Conservation (phyloP, 2,329 filamentous ascomycete species). For the Acrodontium crateriforme region DNA sequence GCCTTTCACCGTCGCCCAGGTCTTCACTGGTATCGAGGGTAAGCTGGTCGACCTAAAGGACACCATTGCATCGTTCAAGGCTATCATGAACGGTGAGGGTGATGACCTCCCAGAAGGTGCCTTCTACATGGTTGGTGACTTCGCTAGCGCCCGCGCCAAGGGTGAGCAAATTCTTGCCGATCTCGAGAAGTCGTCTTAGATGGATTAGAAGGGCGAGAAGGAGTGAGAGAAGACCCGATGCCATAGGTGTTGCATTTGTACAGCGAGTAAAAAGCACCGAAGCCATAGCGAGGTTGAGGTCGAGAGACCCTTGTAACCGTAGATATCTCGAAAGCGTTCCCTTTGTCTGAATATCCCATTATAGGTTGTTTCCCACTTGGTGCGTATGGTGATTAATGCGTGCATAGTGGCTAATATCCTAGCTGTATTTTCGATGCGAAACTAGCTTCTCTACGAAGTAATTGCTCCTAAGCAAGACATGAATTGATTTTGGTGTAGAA, state of each 20-base stretch:
- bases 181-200: slow-evolving; percentile 46
- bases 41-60: slow-evolving; percentile 96
- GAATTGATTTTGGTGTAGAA: too few relatives aligned
- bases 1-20: slow-evolving; percentile 83
- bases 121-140: slow-evolving; percentile 98
- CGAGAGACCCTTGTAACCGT: slow-evolving; percentile 8
- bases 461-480: too few relatives aligned
- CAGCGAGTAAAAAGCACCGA: slow-evolving; percentile 3
- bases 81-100: slow-evolving; percentile 86
- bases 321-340: slow-evolving; percentile 11
- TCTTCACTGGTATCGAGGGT: slow-evolving; percentile 92
- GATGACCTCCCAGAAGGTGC: slow-evolving; percentile 88
- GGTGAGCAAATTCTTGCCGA: slow-evolving; percentile 99
- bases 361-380: too few relatives aligned
- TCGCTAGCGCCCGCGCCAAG: slow-evolving; percentile 85
- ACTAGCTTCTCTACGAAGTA: too few relatives aligned
- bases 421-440: too few relatives aligned
- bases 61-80: slow-evolving; percentile 95
- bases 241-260: slow-evolving; percentile 4
- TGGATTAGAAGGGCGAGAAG: neutral
- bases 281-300: slow-evolving; percentile 2
- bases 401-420: too few relatives aligned
- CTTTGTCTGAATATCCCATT: slow-evolving; percentile 3
- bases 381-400: too few relatives aligned
- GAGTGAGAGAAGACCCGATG: neutral